phyloP scores from a whole-genome alignment of 208 protist species.

The Balamuthia mandrillaris region DNA sequence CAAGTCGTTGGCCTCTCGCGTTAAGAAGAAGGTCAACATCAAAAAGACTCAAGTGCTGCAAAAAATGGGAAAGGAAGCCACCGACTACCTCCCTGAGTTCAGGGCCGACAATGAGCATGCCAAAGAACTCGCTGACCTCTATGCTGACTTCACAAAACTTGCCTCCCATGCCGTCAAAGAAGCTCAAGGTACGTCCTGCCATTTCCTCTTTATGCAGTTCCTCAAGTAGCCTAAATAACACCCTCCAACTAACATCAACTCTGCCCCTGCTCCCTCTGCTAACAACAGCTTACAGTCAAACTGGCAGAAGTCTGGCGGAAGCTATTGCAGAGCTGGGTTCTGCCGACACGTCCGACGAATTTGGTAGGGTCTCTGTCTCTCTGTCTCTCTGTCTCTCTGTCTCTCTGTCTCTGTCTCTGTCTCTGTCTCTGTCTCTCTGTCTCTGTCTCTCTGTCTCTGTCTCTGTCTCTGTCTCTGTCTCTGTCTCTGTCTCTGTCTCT shows the following conservation, averaged over 20 bases:
- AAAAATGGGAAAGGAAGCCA: background rate
- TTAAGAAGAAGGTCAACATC: background rate
- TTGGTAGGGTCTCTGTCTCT: no score
- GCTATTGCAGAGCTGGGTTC: background rate
- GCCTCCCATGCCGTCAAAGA: background rate
- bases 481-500: no score
- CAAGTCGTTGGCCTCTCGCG: background rate
- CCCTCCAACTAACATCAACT: background rate
- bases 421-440: no score
- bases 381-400: no score
- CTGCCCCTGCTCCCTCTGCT: background rate
- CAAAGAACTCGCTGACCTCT: background rate
- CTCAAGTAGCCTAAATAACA: background rate
- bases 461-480: no score
- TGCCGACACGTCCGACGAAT: no score
- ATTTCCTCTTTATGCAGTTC: background rate
- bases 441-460: no score
- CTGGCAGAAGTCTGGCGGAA: background rate
- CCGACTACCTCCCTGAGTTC: background rate
- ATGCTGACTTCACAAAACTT: background rate
- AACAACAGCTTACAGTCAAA: background rate
- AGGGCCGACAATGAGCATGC: background rate
- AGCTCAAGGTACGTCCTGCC: background rate
- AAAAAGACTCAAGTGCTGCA: constrained; percentile 1
- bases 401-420: no score